Evolutionary conservation across 352 stramenopile genomes (phyloP), one percentile per base, ranked within the genome.

Genomic region (Phytophthora meadii): DNA sequence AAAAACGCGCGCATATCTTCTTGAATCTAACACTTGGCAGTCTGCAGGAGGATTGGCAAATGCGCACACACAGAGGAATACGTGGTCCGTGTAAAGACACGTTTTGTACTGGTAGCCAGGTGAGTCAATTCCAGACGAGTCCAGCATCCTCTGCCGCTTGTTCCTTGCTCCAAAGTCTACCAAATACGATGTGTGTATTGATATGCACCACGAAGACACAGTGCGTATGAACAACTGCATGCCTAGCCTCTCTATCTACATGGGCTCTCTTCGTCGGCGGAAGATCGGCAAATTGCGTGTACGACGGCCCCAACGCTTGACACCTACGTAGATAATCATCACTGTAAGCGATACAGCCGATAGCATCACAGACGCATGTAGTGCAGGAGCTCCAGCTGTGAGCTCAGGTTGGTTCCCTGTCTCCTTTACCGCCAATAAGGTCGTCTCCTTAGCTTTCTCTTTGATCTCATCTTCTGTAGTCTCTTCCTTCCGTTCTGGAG

Each of bases 281-380:
- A 73, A 69, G 39, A 68, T 69, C 25, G 65, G 65, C 10, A 73
- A 50, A 27, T 59, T 61, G 34, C 60, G 32, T 2, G 51, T 44
- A 5, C 60, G 25, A 15, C 66, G 53, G 3, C 47, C 36, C 42
- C 10, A 34, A 10, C 60, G 54, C 66, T 62, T 36, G 17, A 61
- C 22, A 1, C 52, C 58, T 5, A 61, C 37, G 54, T 70, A 70
- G 27, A 73, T 30, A 24, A 69, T 42, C 36, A 74, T 24, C 3
- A 54, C 54, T 39, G 30, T 54, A 27, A 70, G 28, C 36, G 40
- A 37, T 22, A 11, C 61, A 37, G 47, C 66, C 14, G 66, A 70
- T 41, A 74, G n/a, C 41, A 74, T 64, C 41, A 70, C 55, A 5
- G 66, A 67, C 19, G 66, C 58, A 56, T 57, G 51, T 42, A 70